A percentile compares a stretch with the other conserved stretches of the same genome.
These are phyloP conservation scores for Starmerella stellata DNA, from an alignment of 805 yeast genomes.

Conservation along the genomic window DNA sequence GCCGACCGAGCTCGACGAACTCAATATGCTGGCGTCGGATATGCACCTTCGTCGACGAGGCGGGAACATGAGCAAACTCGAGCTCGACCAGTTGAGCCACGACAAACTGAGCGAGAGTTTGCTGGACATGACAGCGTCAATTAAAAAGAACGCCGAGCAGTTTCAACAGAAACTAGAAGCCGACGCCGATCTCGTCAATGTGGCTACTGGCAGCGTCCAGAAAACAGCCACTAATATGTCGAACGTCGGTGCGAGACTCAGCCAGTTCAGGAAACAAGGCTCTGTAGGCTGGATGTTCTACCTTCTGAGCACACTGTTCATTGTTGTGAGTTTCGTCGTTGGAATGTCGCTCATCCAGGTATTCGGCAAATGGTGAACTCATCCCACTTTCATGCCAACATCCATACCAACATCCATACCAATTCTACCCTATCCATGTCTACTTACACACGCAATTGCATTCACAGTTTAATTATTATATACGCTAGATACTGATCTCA, in stretches of 20 bases:
- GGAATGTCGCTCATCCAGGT: constrained; percentile 24
- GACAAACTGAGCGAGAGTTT: constrained; percentile 34
- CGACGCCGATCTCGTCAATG: constrained; percentile 22
- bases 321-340: constrained; percentile 6
- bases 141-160: constrained; percentile 32
- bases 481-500: not conserved
- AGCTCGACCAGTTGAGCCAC: constrained; percentile 24
- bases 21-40: constrained; percentile 10
- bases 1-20: constrained; percentile 7
- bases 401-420: too few species aligned
- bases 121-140: constrained; percentile 30
- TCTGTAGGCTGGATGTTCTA: constrained; percentile 29
- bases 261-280: constrained; percentile 21
- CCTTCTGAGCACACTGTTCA: constrained; percentile 22
- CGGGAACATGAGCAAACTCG: constrained; percentile 12
- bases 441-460: too few species aligned
- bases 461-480: too few species aligned
- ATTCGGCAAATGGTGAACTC: constrained; percentile 23
- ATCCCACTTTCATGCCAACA: too few species aligned
- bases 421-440: too few species aligned
- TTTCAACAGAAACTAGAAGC: constrained; percentile 27
- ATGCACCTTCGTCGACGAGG: constrained; percentile 1
- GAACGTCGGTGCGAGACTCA: constrained; percentile 22
- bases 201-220: constrained; percentile 23
- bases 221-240: constrained; percentile 22